Evolutionary conservation across 1,284 basidiomycete genomes (phyloP), one percentile per base, ranked within the genome.

Genomic region (Heliocybe sulcata): DNA sequence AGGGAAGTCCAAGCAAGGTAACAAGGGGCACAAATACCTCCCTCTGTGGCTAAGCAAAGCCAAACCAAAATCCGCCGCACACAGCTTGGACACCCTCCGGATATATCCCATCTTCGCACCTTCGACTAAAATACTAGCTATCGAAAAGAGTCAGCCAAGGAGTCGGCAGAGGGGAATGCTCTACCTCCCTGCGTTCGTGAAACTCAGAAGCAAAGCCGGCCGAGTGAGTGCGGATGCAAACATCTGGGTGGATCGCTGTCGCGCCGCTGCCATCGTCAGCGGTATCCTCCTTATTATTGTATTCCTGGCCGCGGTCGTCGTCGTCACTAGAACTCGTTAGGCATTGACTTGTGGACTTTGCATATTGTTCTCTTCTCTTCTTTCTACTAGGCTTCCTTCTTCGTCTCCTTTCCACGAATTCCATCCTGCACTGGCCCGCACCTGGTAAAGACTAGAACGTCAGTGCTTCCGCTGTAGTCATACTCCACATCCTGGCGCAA

Each of bases 231-330:
- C 47, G 52, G 19, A 22, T 10, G 49, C 62, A n/a, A 67, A 76
- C 57, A 71, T 64, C n/a, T 79, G 77, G 74, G 73, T 79, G 14
- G 58, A 58, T 20, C 65, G 77, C 9, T 79, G 78, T 61, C 71
- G 78, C 51, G 63, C 77, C 25, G 77, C 77, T 0, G 77, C 77
- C 22, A 63, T 71, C 27, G 57, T 64, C 51, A 75, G 77, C 54
- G 75, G 76, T 8, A 54, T 72, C 29, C 22, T 77, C 27, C 59
- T 80, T 2, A 42, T 67, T 22, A 60, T 66, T 3, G 70, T 64
- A 14, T 69, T 72, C 54, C 57, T 77, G 20, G 67, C 72, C 16
- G 69, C 71, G 16, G 56, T 79, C n/a, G 58, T 77, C 35, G 68
- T 77, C 26, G 61, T 67, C 10, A 6, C 16, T 20, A n/a, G 38